Percentiles rank a stretch among this genome's conserved stretches.
These are phyloP conservation scores for Fusarium nisikadoi DNA, from an alignment of 2,329 filamentous ascomycete species.

Conservation along the genomic window DNA sequence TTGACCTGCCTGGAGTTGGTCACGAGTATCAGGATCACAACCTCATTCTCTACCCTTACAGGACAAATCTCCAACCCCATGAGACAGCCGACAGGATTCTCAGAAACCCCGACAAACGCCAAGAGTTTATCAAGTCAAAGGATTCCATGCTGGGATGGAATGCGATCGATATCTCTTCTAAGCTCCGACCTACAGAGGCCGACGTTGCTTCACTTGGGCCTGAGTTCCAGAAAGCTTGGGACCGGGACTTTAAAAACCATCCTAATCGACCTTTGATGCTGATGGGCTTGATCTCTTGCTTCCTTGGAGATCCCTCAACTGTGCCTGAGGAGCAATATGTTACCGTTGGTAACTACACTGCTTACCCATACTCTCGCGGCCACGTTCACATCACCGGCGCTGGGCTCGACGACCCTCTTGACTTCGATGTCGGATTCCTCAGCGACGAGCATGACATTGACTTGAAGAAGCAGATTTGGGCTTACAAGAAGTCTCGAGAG, in stretches of 20 bases:
- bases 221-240: slow-evolving; percentile 64
- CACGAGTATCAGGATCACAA: slow-evolving; percentile 67
- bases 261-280: slow-evolving; percentile 61
- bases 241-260: slow-evolving; percentile 60
- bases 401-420: slow-evolving; percentile 54
- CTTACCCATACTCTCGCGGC: slow-evolving; percentile 64
- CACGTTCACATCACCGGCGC: slow-evolving; percentile 67
- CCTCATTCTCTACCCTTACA: slow-evolving; percentile 63
- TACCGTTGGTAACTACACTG: slow-evolving; percentile 59
- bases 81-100: slow-evolving; percentile 63
- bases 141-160: slow-evolving; percentile 68
- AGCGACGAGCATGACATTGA: slow-evolving; percentile 67
- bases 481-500: slow-evolving; percentile 73
- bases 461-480: slow-evolving; percentile 70
- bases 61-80: slow-evolving; percentile 42
- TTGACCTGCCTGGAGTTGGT: slow-evolving; percentile 64
- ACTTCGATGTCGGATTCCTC: slow-evolving; percentile 69
- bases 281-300: slow-evolving; percentile 49
- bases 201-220: slow-evolving; percentile 64
- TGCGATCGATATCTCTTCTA: slow-evolving; percentile 63
- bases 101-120: slow-evolving; percentile 58
- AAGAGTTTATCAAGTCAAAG: slow-evolving; percentile 57
- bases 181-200: slow-evolving; percentile 63
- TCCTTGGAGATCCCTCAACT: slow-evolving; percentile 54
- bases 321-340: slow-evolving; percentile 60